Evolutionary conservation across 805 yeast species (phyloP).

Genomic region (Candida germanica): DNA sequence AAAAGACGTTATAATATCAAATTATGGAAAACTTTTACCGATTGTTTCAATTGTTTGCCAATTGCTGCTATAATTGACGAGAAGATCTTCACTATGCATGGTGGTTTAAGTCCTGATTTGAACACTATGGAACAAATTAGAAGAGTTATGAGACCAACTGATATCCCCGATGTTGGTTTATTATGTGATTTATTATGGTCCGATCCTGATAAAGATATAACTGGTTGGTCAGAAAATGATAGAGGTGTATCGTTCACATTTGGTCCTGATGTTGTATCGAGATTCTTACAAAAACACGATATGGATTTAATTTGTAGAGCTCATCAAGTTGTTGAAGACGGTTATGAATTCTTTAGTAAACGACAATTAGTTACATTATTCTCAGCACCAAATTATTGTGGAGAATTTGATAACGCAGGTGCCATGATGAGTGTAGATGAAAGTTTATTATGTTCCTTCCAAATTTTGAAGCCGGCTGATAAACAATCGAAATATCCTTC

Average conservation of each 20-base stretch:
- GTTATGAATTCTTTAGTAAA: constrained; percentile 94
- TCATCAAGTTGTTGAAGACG: constrained; percentile 98
- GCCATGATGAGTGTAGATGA: constrained; percentile 99
- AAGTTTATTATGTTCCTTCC: constrained; percentile 91
- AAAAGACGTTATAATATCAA: constrained; percentile 97
- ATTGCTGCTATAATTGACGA: constrained; percentile 98
- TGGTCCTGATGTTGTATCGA: constrained; percentile 98
- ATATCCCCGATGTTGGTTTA: constrained; percentile 96
- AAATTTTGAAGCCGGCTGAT: constrained; percentile 96
- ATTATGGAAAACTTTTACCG: constrained; percentile 98
- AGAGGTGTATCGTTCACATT: constrained; percentile 99
- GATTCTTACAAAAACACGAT: constrained; percentile 95
- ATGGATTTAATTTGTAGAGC: constrained; percentile 98
- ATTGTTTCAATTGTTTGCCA: constrained; percentile 97
- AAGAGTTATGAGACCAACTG: constrained; percentile 99
- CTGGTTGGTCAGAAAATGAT: constrained; percentile 99
- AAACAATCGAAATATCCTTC: constrained; percentile 73
- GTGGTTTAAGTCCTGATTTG: constrained; percentile 95
- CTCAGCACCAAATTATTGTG: constrained; percentile 98
- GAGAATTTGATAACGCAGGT: constrained; percentile 98
- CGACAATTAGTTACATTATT: constrained; percentile 94
- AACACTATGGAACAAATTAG: constrained; percentile 98
- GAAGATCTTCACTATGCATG: constrained; percentile 98
- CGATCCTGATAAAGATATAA: constrained; percentile 96
- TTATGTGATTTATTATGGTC: constrained; percentile 97